Conservation (phyloP, 805 yeast species). For the Metschnikowia sp. region DNA sequence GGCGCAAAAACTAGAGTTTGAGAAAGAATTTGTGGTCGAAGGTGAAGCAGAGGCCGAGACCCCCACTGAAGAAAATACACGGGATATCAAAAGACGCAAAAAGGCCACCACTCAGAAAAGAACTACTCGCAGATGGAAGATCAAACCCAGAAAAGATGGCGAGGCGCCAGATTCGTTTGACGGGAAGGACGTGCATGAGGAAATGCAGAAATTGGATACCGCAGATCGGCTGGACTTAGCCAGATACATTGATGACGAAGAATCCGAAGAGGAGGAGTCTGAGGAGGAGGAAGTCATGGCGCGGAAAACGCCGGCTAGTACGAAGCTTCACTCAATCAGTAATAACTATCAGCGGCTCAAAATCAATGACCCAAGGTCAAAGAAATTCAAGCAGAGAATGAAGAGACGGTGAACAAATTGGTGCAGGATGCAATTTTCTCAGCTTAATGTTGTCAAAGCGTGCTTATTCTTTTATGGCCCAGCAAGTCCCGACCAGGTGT, state of each 20-base stretch:
- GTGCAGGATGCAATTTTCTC: not conserved
- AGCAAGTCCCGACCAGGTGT: no score
- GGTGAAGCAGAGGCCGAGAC: conserved; percentile 7
- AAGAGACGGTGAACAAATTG: conserved; percentile 21
- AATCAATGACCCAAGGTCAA: conserved; percentile 45
- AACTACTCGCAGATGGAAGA: conserved; percentile 48
- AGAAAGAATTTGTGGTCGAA: conserved; percentile 12
- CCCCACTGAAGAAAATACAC: not conserved
- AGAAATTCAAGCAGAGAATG: conserved; percentile 40
- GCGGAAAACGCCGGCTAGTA: conserved; percentile 14
- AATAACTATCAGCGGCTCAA: conserved; percentile 52
- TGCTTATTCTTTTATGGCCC: no score
- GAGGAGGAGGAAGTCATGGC: conserved; percentile 16
- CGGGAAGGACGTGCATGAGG: conserved; percentile 42
- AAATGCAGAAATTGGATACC: conserved; percentile 33
- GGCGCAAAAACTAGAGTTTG: conserved; percentile 16
- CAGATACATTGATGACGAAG: conserved; percentile 21
- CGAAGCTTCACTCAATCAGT: conserved; percentile 33
- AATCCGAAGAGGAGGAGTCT: conserved; percentile 8
- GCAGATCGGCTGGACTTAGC: conserved; percentile 22
- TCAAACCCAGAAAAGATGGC: conserved; percentile 36
- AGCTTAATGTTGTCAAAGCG: no score
- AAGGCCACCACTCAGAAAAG: conserved; percentile 48
- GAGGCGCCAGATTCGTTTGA: conserved; percentile 28
- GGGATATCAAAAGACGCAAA: conserved; percentile 16